phyloP scores from a whole-genome alignment of 805 yeast genomes.

The Saccharomyces eubayanus region DNA sequence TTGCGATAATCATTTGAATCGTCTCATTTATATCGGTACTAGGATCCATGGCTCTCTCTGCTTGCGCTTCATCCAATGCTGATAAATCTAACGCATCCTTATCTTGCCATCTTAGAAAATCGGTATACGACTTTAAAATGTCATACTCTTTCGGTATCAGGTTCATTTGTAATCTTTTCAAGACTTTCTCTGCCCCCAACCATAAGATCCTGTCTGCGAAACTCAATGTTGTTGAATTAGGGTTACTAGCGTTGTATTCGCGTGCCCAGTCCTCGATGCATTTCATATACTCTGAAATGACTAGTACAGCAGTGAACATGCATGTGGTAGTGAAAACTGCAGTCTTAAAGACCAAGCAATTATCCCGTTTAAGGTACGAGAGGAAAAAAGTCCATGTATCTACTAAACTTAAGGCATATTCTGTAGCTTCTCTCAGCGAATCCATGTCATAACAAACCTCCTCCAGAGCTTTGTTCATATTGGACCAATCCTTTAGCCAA shows the following conservation, averaged over 20 bases:
- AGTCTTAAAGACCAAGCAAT: slow-evolving; percentile 15
- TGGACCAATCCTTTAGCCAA: slow-evolving; percentile 60
- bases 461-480: slow-evolving; percentile 49
- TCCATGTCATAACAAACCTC: slow-evolving; percentile 46
- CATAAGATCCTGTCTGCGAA: slow-evolving; percentile 51
- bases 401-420: slow-evolving; percentile 49
- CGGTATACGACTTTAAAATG: slow-evolving; percentile 44
- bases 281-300: slow-evolving; percentile 53
- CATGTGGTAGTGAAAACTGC: slow-evolving; percentile 72
- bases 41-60: slow-evolving; percentile 40
- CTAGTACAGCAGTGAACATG: slow-evolving; percentile 45
- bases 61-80: slow-evolving; percentile 39
- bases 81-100: slow-evolving; percentile 30
- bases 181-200: slow-evolving; percentile 52
- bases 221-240: slow-evolving; percentile 24
- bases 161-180: slow-evolving; percentile 52
- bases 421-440: slow-evolving; percentile 55
- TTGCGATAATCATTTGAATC: slow-evolving; percentile 40
- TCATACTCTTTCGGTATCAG: slow-evolving; percentile 45
- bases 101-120: slow-evolving; percentile 49
- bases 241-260: slow-evolving; percentile 28
- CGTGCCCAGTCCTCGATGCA: slow-evolving; percentile 43
- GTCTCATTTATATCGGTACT: slow-evolving; percentile 37
- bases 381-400: slow-evolving; percentile 67
- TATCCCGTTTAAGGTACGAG: slow-evolving; percentile 31